Base-by-base conservation (phyloP, 1,284 basidiomycete species). In the Sporisorium sorghi region DNA sequence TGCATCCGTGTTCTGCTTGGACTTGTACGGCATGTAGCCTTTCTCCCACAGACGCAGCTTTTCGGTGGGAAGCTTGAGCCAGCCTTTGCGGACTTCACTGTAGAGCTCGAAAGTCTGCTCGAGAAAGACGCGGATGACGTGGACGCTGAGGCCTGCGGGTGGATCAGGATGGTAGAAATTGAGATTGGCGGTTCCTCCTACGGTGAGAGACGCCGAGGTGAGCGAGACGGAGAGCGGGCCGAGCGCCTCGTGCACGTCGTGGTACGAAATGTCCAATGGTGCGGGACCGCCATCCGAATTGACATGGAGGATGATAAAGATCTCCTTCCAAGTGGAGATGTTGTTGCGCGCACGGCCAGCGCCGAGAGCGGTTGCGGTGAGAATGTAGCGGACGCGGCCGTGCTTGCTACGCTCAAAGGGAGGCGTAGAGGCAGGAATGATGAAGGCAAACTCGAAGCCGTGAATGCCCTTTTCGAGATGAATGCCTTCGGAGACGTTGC, bases 61-160 rank as follows among this genome's bases (percentile, higher is more conserved):
- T 30, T 84, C 82, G 26, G 62, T 60, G 2, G 82, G 83, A 6
- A 80, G 58, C 40, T 70, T 67, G 56, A 79, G 60, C 82, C 81
- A 83, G 23, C 72, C 75, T 50, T 76, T 76, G 19, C 77, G 67
- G 1, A 65, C 42, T 0, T 77, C 69, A 44, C 73, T 79, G 69
- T 78, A 82, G 9, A 84, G 65, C 73, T 84, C 83, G 47, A 82
- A 77, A 3, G 74, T 79, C 63, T 84, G 82, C 58, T 84, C 82
- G 35, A 83, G 39, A 50, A 82, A 80, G 44, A 83, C 79, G 44
- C 81, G 72, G 32, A 77, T 54, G 37, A 80, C 68, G 55, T 82
- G 81, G 11, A 84, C 80, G 54, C 68, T 82, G 52, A 84, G 73
- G 5, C 73, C 73, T 17, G 78, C 66, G 5, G 83, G 79, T 24